These are phyloP conservation scores for Sophora flavescens DNA, from an alignment of 306 rosid species.

Conservation along the genomic window DNA sequence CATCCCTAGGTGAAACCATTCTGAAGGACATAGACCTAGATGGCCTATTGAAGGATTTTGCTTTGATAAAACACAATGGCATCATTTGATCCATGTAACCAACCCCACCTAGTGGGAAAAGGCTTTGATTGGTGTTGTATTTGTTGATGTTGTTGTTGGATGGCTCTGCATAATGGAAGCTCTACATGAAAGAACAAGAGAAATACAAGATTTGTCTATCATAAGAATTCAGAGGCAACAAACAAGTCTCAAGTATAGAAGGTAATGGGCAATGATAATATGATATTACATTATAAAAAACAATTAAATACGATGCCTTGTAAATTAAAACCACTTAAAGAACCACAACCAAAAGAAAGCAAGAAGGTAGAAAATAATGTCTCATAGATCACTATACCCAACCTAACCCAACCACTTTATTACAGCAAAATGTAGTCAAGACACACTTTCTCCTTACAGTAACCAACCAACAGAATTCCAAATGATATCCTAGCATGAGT, in stretches of 20 bases:
- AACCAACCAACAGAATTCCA: background rate
- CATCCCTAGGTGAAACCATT: too few relatives aligned
- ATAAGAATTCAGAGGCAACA: constrained; percentile 10
- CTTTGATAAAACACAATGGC: too few relatives aligned
- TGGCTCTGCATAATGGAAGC: background rate
- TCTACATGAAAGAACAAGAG: background rate
- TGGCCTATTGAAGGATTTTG: too few relatives aligned
- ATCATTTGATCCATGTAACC: too few relatives aligned
- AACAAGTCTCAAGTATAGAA: background rate
- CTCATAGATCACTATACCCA: constrained; percentile 24
- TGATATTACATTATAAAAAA: background rate
- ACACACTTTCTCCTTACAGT: constrained; percentile 12
- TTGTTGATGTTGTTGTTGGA: background rate
- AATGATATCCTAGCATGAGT: constrained; percentile 19
- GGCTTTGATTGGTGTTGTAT: too few relatives aligned
- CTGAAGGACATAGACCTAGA: too few relatives aligned
- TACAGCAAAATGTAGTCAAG: constrained; percentile 18
- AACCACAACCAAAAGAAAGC: background rate
- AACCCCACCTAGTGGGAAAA: too few relatives aligned
- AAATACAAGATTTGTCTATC: constrained; percentile 6
- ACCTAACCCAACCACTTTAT: constrained; percentile 8
- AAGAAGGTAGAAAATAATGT: background rate
- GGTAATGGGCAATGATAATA: background rate
- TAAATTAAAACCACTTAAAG: background rate
- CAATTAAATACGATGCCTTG: background rate